Conservation (phyloP, 176 grass and related monocot species). For the Musa itinerans region DNA sequence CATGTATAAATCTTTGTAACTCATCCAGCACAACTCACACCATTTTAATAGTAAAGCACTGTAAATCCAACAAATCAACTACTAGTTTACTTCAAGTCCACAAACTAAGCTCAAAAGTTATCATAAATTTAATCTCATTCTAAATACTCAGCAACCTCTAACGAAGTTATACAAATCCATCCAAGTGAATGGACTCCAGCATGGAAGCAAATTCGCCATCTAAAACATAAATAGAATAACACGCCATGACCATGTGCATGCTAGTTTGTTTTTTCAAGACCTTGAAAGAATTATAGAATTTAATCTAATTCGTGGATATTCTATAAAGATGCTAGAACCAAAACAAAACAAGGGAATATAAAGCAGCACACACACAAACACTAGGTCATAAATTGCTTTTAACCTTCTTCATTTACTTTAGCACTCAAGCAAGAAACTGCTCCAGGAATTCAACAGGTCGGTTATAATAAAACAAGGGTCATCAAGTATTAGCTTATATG, state of each 20-base stretch:
- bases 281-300: background rate
- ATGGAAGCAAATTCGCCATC: background rate
- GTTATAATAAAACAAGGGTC: too few species aligned
- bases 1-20: background rate
- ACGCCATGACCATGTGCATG: background rate
- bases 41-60: too few species aligned
- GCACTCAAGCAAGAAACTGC: background rate
- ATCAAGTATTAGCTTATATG: too few species aligned
- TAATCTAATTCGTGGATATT: too few species aligned
- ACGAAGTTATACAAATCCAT: background rate
- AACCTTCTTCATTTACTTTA: background rate
- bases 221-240: background rate
- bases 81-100: too few species aligned
- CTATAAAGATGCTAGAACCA: too few species aligned
- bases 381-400: background rate
- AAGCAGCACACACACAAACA: background rate
- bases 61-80: too few species aligned
- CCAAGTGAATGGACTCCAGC: too few species aligned
- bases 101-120: too few species aligned
- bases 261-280: background rate
- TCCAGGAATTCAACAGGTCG: background rate
- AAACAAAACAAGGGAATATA: background rate
- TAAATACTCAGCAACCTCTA: background rate
- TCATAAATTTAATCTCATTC: background rate
- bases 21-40: background rate